Percentiles rank a stretch among this genome's conserved stretches.
Conservation (phyloP, 2,329 filamentous ascomycete genomes). For the Dissoconium aciculare region DNA sequence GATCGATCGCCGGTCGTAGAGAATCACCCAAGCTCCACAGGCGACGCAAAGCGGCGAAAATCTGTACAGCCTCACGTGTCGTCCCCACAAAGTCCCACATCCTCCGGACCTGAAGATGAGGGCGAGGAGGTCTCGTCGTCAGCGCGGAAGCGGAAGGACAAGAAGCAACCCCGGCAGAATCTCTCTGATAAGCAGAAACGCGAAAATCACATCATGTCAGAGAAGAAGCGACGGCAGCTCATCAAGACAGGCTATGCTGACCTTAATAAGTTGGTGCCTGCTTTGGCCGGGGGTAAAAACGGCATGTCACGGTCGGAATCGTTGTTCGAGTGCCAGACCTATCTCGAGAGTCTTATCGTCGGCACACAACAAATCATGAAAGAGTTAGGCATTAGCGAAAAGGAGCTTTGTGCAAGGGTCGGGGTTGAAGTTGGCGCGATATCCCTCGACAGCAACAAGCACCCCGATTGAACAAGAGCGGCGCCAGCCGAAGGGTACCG, state of each 20-base stretch:
- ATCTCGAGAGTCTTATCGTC: conserved; percentile 55
- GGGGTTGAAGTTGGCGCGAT: too few species aligned
- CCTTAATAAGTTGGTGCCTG: conserved; percentile 60
- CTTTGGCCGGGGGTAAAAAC: conserved; percentile 44
- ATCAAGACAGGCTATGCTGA: conserved; percentile 75
- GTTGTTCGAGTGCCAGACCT: conserved; percentile 60
- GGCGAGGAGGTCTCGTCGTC: neutral
- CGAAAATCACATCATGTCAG: conserved; percentile 73
- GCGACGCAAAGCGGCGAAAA: neutral
- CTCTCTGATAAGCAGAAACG: conserved; percentile 66
- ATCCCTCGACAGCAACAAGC: too few species aligned
- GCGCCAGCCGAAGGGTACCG: too few species aligned
- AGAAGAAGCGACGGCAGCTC: conserved; percentile 69
- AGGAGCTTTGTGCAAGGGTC: too few species aligned
- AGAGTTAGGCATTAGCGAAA: conserved; percentile 1
- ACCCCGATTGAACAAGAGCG: too few species aligned
- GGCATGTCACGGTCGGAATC: conserved; percentile 74
- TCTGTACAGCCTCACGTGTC: conserved; percentile 2
- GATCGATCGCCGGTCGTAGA: neutral
- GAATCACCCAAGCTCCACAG: neutral
- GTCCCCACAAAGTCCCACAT: conserved; percentile 1
- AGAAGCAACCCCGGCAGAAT: conserved; percentile 30
- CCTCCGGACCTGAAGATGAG: neutral
- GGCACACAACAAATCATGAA: conserved; percentile 39
- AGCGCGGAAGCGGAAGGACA: too few species aligned